Evolutionary conservation across 306 rosid species (phyloP).

Genomic region (Quercus gilva): DNA sequence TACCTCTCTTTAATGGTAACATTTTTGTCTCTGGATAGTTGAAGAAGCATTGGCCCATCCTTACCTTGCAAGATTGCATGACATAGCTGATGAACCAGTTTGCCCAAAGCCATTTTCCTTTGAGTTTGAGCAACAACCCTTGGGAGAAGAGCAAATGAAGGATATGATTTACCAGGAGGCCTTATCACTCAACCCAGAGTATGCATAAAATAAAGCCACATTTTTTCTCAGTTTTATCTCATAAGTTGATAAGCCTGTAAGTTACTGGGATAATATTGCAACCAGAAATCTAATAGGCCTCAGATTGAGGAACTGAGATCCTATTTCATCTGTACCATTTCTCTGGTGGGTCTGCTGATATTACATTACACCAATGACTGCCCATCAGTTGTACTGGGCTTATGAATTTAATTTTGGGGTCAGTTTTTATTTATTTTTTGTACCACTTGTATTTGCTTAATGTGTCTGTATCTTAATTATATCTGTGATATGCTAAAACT

Average conservation of each 20-base stretch:
- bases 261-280: background rate
- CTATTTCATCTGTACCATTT: conserved; percentile 27
- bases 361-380: conserved; percentile 23
- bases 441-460: conserved; percentile 21
- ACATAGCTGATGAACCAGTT: conserved; percentile 84
- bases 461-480: conserved; percentile 36
- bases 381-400: conserved; percentile 32
- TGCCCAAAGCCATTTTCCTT: conserved; percentile 74
- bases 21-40: conserved; percentile 44
- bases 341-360: conserved; percentile 25
- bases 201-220: conserved; percentile 33
- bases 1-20: conserved; percentile 14
- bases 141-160: conserved; percentile 91
- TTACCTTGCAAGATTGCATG: conserved; percentile 92
- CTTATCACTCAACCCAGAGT: conserved; percentile 73
- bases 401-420: conserved; percentile 30
- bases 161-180: conserved; percentile 94
- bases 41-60: conserved; percentile 97
- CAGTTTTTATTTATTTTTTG: conserved; percentile 4
- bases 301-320: conserved; percentile 14
- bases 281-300: background rate
- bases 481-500: conserved; percentile 19
- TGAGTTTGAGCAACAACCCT: conserved; percentile 77
- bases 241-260: background rate
- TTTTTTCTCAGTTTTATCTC: background rate